Base-by-base conservation (phyloP, 2,329 filamentous ascomycete genomes). In the Periconia sp. region DNA sequence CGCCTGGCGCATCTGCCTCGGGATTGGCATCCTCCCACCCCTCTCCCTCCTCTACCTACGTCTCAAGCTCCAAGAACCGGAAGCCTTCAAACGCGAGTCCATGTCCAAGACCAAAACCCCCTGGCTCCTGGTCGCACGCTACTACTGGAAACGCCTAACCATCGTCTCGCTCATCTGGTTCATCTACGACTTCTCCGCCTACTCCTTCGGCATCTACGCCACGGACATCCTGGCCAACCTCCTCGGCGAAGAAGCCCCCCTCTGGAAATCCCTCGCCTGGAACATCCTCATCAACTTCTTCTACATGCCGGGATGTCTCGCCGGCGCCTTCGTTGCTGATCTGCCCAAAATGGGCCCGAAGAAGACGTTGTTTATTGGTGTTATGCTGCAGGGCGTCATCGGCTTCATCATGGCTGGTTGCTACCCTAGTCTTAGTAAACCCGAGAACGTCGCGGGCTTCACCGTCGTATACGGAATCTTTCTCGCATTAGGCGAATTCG, bases 351-450 rank as follows among this genome's bases (percentile, higher is more conserved):
- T 95, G 47, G 92, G 92, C 0, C 91, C 92, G 0, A 86, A 87
- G 53, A 85, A 88, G 61, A 88, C 89, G 1, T 80, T 97, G 0
- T 84, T 84, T 2, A 73, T 86, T 10, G 91, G 90, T 14, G 89
- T 96, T 2, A 74, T 80, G 2, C 70, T 85, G 0, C 92, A 97
- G 70, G 89, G 86, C 2, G 68, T 91, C 8, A 83, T 96, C 6
- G 92, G 92, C 2, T 96, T 93, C 74, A 87, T 92, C 75, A 95
- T 96, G 90, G 88, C 91, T 0, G 91, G 87, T 10, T 85, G 85
- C 59, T 96, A 96, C 74, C 74, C 77, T 6, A 81, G 81, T 49
- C 82, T 97, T n/a, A 85, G 85, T 0, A 81, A 85, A 48, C 78
- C 85, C 0, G 67, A 81, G 55, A 85, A 91, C 55, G 85, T 94